phyloP scores from a whole-genome alignment of 2,329 filamentous ascomycete genomes.

The Nothopassalora personata region DNA sequence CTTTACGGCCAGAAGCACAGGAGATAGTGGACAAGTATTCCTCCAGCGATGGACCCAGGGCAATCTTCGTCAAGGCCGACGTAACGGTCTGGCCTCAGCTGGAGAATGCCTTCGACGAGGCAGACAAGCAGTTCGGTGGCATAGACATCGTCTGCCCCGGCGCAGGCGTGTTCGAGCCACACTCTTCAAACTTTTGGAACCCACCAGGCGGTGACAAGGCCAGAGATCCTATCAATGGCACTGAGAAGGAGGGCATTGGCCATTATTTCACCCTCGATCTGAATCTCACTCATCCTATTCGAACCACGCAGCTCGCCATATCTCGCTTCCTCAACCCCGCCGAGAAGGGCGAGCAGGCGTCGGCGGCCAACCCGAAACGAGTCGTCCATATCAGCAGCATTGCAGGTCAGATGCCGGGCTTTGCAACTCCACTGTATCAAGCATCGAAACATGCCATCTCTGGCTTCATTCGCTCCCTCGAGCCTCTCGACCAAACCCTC shows the following conservation, averaged over 20 bases:
- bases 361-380: constrained; percentile 40
- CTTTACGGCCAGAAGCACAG: constrained; percentile 44
- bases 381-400: constrained; percentile 43
- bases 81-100: constrained; percentile 48
- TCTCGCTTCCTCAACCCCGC: constrained; percentile 38
- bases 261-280: constrained; percentile 41
- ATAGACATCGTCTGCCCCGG: constrained; percentile 47
- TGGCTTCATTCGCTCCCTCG: constrained; percentile 48
- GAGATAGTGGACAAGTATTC: constrained; percentile 36
- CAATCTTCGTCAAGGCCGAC: constrained; percentile 43
- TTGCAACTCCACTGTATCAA: constrained; percentile 41
- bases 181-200: constrained; percentile 46
- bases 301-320: constrained; percentile 45
- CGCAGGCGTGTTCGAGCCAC: constrained; percentile 46
- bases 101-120: constrained; percentile 45
- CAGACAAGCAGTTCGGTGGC: constrained; percentile 44
- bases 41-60: constrained; percentile 28
- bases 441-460: constrained; percentile 44
- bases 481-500: constrained; percentile 42
- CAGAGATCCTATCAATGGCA: constrained; percentile 32
- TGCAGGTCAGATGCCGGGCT: constrained; percentile 38
- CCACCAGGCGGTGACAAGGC: constrained; percentile 37
- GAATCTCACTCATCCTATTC: constrained; percentile 46
- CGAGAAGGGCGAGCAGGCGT: constrained; percentile 29
- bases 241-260: constrained; percentile 24